Evolutionary conservation across 768 basidiomycete species (phyloP), one percentile per base, ranked within the genome.

Genomic region (Erythrobasidium yunnanense): DNA sequence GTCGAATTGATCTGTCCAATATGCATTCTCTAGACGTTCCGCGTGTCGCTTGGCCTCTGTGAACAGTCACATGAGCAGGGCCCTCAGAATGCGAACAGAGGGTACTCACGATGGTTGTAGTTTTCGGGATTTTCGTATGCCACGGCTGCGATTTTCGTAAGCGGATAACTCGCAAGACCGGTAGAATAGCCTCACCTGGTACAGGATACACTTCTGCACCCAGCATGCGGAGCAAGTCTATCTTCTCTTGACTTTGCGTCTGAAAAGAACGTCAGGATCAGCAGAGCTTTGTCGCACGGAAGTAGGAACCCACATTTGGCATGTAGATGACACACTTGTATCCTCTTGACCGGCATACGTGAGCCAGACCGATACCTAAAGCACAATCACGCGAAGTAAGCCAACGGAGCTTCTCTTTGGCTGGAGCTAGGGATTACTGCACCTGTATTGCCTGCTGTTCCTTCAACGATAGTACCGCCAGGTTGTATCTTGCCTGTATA

Each of bases 271-370:
- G 4, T 4, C 15, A 49, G 33, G 51, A 50, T 30, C 53, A 46
- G 51, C 50, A 17, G 27, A 4, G 63, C 15, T 20, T 1, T n/a
- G 54, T 34, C 1, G 46, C 4, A 38, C 13, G 22, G 58, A 77
- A n/a, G n/a, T n/a, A 45, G 60, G 84, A 87, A 81, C 95, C 88
- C 2, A 86, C 90, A 76, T 95, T 80, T 30, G 93, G 93, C 93
- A 99, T 97, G 82, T 88, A 99, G 73, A 99, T 99, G 8, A 99
- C 93, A 76, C 95, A 97, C 75, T 85, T 88, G 80, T 99, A 97
- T 1, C 95, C 92, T 71, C 80, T 83, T 5, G 89, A 83, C 70
- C 95, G 80, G 77, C 95, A 96, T 58, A 97, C 92, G 73, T 92
- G 90, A 4, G 90, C 72, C 35, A 70, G 60, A 23, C 72, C 54